phyloP scores from a whole-genome alignment of 768 basidiomycete genomes.

The Auriculariales sp. region DNA sequence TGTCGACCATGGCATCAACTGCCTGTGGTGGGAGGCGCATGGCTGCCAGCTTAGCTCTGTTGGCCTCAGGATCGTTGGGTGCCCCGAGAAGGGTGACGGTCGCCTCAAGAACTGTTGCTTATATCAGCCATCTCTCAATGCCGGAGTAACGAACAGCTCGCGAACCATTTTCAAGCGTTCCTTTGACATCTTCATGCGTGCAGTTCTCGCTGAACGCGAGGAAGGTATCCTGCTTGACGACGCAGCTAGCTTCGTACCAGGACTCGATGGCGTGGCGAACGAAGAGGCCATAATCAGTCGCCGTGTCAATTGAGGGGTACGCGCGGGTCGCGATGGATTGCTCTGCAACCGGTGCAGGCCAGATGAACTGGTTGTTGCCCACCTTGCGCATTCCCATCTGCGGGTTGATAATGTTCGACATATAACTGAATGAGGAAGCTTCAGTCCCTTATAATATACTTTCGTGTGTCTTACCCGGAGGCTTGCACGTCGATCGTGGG shows the following conservation, averaged over 20 bases:
- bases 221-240: not conserved
- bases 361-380: not conserved
- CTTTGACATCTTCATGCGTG: not conserved
- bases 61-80: not conserved
- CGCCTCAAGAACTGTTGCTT: not conserved
- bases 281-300: conserved; percentile 2
- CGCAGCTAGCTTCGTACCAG: not conserved
- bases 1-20: not conserved
- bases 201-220: not conserved
- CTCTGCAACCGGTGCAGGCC: not conserved
- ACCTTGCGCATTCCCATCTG: not conserved
- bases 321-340: not conserved
- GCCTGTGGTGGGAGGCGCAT: not conserved
- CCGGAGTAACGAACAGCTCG: not conserved
- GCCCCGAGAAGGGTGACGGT: not conserved
- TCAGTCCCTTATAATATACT: too few relatives aligned
- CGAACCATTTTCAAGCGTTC: not conserved
- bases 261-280: conserved; percentile 2
- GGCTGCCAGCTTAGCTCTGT: not conserved
- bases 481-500: not conserved
- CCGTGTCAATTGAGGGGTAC: not conserved
- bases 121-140: not conserved
- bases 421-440: not conserved
- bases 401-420: not conserved
- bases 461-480: not conserved